Conservation (phyloP, 2,329 filamentous ascomycete genomes). For the Hymenoscyphus fructigenus region DNA sequence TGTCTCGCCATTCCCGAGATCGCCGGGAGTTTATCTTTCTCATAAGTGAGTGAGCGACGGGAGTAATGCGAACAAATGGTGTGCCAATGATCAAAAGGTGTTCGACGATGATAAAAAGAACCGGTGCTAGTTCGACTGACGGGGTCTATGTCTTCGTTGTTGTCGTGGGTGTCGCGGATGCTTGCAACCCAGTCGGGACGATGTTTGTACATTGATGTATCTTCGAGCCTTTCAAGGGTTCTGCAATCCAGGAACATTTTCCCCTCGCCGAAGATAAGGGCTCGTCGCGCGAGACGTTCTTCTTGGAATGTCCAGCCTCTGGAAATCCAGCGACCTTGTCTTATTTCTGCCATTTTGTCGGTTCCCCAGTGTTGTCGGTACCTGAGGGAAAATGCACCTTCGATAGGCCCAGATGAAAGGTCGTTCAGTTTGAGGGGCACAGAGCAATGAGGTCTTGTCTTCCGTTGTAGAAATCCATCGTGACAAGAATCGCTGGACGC, state of each 20-base stretch:
- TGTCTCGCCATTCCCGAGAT: slow-evolving; percentile 21
- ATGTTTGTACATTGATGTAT: slow-evolving; percentile 8
- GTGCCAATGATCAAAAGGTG: slow-evolving; percentile 15
- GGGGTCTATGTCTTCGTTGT: background rate
- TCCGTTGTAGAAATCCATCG: slow-evolving; percentile 18
- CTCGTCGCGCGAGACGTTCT: slow-evolving; percentile 19
- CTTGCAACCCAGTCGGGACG: slow-evolving; percentile 16
- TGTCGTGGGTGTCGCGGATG: background rate
- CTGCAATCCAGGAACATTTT: slow-evolving; percentile 25
- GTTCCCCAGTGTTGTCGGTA: slow-evolving; percentile 13
- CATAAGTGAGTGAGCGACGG: slow-evolving; percentile 13
- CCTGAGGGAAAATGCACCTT: slow-evolving; percentile 13
- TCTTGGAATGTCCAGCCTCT: slow-evolving; percentile 26
- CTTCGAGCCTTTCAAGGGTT: slow-evolving; percentile 13
- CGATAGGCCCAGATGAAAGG: background rate
- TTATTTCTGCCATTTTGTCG: slow-evolving; percentile 22
- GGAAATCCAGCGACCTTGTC: slow-evolving; percentile 13
- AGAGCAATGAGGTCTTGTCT: background rate
- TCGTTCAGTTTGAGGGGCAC: background rate
- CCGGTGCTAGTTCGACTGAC: background rate
- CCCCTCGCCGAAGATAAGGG: slow-evolving; percentile 20
- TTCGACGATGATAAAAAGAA: background rate
- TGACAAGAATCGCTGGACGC: slow-evolving; percentile 14
- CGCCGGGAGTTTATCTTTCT: slow-evolving; percentile 19
- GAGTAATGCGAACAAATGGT: slow-evolving; percentile 18